Base-by-base conservation (phyloP, 2,329 filamentous ascomycete species). In the Monilinia vaccinii-corymbosi region DNA sequence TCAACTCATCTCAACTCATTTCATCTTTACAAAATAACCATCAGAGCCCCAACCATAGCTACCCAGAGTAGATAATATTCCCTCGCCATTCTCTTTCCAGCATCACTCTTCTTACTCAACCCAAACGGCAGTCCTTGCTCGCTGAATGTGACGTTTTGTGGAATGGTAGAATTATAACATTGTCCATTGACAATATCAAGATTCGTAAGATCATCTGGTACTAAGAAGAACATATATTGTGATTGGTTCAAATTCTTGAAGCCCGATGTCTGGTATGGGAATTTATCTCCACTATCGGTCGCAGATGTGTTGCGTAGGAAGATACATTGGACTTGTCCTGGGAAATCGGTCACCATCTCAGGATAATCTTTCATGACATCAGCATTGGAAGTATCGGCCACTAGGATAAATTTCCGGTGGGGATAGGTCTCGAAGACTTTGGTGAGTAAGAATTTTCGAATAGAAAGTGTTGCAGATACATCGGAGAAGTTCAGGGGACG, bases 401-500 rank as follows among this genome's bases (percentile, higher is more conserved):
- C 76, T 11, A 92, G 79, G 62, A 92, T 80, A 69, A 92, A 92
- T 66, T 87, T 88, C 47, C 89, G 81, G 66, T 85, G 68, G 0
- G 89, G 89, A 70, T 86, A 92, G 0, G 88, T 91, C 71, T 84
- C 77, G 71, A 92, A 89, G 64, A 91, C 76, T 71, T 86, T 88
- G 63, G 84, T 78, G 18, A 92, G 80, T 1, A 92, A 78, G 72
- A 78, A 87, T 60, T 81, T 81, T 51, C 89, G 85, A 69, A 91
- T 88, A 7, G 80, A 80, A 42, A 91, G 78, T 0, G 87, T 91
- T 4, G 85, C 87, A n/a, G 75, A 77, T 14, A 88, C 77, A 64
- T 91, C 86, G n/a, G 81, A 86, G 75, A 92, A 91, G 76, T 92
- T 91, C 23, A 92, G 79, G 0, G 89, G 88, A 0, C 87, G 81